Evolutionary conservation across 768 basidiomycete genomes (phyloP).

Genomic region (Serendipita sp.): DNA sequence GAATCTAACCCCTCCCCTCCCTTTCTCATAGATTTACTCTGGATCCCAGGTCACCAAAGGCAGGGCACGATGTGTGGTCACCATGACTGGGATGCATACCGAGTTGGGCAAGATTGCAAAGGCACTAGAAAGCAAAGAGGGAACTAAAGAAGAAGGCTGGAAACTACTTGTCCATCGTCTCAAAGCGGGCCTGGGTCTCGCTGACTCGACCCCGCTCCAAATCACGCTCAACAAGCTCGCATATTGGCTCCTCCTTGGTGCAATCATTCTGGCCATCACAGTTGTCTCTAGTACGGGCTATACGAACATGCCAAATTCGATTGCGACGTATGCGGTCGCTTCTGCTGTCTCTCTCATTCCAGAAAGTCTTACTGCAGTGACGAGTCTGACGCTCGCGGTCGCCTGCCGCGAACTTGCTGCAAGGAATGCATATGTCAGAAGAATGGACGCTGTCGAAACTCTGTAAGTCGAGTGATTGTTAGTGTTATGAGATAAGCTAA

Average conservation of each 20-base stretch:
- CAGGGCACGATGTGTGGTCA: constrained; percentile 30
- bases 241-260: constrained; percentile 19
- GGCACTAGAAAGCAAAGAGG: constrained; percentile 4
- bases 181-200: not conserved
- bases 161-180: not conserved
- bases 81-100: constrained; percentile 36
- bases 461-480: constrained; percentile 14
- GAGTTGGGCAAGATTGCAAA: constrained; percentile 27
- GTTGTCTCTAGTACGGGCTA: constrained; percentile 8
- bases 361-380: constrained; percentile 25
- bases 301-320: not conserved
- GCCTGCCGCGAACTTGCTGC: constrained; percentile 39
- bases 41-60: constrained; percentile 23
- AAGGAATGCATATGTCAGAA: constrained; percentile 43
- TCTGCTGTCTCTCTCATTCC: constrained; percentile 20
- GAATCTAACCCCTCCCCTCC: too few relatives aligned
- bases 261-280: constrained; percentile 20
- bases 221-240: constrained; percentile 22
- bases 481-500: not conserved
- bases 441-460: constrained; percentile 47
- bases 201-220: constrained; percentile 18
- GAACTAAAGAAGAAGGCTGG: not conserved
- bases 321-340: constrained; percentile 7
- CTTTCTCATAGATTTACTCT: not conserved
- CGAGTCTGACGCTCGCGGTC: constrained; percentile 43